Evolutionary conservation across 768 basidiomycete genomes (phyloP).

Genomic region (Pholiota conissans): DNA sequence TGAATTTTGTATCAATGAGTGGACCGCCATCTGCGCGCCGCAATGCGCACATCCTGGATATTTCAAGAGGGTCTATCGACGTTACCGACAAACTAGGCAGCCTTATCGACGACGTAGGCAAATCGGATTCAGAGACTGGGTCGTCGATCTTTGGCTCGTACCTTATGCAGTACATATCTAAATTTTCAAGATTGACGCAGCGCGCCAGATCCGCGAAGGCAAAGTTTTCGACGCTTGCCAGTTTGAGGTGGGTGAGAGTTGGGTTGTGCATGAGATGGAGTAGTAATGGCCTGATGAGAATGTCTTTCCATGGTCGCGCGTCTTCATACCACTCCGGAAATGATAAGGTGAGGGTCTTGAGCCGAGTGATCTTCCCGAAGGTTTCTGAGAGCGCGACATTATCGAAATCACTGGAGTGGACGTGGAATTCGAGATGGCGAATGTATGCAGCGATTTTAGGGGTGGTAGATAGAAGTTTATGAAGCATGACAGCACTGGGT

Average conservation of each 20-base stretch:
- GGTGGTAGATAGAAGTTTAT: not conserved
- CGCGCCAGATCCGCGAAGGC: not conserved
- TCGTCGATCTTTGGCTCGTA: not conserved
- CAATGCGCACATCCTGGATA: not conserved
- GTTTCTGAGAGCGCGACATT: not conserved
- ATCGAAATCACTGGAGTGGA: not conserved
- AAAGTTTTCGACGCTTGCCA: slow-evolving; percentile 1
- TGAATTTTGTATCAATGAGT: slow-evolving; percentile 2
- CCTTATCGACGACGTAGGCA: not conserved
- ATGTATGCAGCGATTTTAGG: slow-evolving; percentile 7
- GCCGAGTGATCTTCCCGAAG: not conserved
- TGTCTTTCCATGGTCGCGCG: slow-evolving; percentile 4
- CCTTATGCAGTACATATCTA: too few species aligned
- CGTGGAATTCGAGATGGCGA: not conserved
- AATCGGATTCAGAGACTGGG: not conserved
- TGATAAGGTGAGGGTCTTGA: too few species aligned
- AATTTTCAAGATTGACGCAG: slow-evolving; percentile 6
- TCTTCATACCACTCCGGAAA: not conserved
- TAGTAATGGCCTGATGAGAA: slow-evolving; percentile 1
- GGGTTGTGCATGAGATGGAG: slow-evolving; percentile 9
- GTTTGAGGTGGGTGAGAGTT: slow-evolving; percentile 3
- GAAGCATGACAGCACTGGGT: not conserved
- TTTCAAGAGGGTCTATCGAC: not conserved
- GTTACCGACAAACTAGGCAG: not conserved
- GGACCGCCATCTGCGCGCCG: slow-evolving; percentile 3